Conservation (phyloP, 2,329 filamentous ascomycete species). For the Parastagonospora avenae region DNA sequence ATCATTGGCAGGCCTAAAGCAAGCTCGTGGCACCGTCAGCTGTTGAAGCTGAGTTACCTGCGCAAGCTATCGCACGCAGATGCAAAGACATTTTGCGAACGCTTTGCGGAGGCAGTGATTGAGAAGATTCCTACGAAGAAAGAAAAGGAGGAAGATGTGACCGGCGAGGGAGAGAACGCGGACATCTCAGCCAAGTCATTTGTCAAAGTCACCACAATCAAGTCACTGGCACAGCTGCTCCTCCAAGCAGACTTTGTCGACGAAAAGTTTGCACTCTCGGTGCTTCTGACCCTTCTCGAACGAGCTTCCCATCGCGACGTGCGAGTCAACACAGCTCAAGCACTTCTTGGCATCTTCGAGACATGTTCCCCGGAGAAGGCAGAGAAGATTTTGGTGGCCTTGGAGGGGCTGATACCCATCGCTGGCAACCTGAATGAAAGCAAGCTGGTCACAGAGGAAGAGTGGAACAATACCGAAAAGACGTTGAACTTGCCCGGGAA, state of each 20-base stretch:
- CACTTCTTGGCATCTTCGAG: constrained; percentile 38
- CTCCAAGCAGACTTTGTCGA: constrained; percentile 40
- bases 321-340: constrained; percentile 38
- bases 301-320: constrained; percentile 47
- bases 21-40: constrained; percentile 51
- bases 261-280: constrained; percentile 29
- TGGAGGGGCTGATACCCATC: constrained; percentile 40
- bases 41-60: constrained; percentile 42
- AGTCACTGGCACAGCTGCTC: constrained; percentile 49
- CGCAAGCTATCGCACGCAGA: constrained; percentile 37
- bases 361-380: neutral
- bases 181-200: constrained; percentile 6
- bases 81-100: constrained; percentile 32
- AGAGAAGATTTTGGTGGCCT: constrained; percentile 23
- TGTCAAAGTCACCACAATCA: constrained; percentile 52
- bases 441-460: constrained; percentile 27
- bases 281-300: constrained; percentile 38
- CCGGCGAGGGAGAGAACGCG: neutral
- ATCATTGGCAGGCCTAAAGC: constrained; percentile 42
- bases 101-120: constrained; percentile 39
- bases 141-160: neutral
- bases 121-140: constrained; percentile 26
- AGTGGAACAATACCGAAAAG: constrained; percentile 38
- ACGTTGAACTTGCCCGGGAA: constrained; percentile 13
- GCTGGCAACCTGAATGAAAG: constrained; percentile 46